A percentile compares a stretch with the other conserved stretches of the same genome.
These are phyloP conservation scores for Aspergillus taichungensis DNA, from an alignment of 495 filamentous ascomycete genomes.

Conservation along the genomic window DNA sequence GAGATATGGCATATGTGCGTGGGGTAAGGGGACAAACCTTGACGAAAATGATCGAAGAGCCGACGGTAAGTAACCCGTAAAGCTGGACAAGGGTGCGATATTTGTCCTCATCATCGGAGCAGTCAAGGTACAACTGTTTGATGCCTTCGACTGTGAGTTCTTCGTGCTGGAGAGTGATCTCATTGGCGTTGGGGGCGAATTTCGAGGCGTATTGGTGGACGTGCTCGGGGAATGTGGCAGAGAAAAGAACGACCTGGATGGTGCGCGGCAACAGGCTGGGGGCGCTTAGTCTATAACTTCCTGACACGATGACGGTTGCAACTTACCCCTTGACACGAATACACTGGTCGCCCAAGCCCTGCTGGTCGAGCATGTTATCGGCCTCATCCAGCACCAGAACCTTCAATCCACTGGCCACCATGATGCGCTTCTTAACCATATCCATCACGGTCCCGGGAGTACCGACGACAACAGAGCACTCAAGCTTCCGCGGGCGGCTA, in stretches of 20 bases:
- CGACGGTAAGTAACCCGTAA: conserved; percentile 90
- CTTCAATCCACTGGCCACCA: conserved; percentile 56
- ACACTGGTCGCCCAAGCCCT: conserved; percentile 92
- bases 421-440: conserved; percentile 60
- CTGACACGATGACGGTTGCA: neutral
- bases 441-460: conserved; percentile 92
- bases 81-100: conserved; percentile 81
- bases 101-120: conserved; percentile 67
- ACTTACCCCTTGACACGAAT: conserved; percentile 75
- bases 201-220: conserved; percentile 69
- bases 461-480: conserved; percentile 74
- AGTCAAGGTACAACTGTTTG: conserved; percentile 94
- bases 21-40: conserved; percentile 45
- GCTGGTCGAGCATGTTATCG: conserved; percentile 92
- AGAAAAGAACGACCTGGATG: conserved; percentile 86
- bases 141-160: conserved; percentile 96
- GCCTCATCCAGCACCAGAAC: conserved; percentile 87
- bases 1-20: neutral
- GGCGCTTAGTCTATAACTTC: conserved; percentile 8
- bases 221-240: conserved; percentile 84
- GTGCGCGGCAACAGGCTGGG: conserved; percentile 56
- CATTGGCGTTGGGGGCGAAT: conserved; percentile 78
- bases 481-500: conserved; percentile 49
- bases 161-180: conserved; percentile 78
- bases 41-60: conserved; percentile 96